Conservation (phyloP, 345 rosid species). For the Lepidium didymum region DNA sequence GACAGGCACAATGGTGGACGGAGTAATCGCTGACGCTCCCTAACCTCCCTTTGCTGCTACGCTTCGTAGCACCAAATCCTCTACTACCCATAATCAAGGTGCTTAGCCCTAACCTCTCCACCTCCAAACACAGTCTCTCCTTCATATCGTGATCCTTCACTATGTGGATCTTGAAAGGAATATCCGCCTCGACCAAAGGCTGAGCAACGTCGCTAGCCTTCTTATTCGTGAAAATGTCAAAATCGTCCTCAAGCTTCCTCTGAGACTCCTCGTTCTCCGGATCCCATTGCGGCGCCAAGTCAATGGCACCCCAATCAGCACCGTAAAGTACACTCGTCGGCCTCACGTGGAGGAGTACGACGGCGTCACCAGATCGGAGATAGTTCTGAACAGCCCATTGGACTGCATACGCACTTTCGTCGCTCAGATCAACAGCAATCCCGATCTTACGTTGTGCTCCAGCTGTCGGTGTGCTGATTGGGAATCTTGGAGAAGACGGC, state of each 20-base stretch:
- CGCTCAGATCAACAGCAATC: constrained; percentile 84
- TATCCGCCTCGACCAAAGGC: constrained; percentile 56
- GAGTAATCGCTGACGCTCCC: constrained; percentile 88
- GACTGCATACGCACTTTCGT: constrained; percentile 80
- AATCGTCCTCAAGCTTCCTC: constrained; percentile 70
- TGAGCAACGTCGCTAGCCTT: constrained; percentile 62
- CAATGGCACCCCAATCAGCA: constrained; percentile 86
- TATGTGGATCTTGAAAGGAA: constrained; percentile 72
- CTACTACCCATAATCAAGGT: constrained; percentile 74
- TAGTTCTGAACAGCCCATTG: constrained; percentile 85
- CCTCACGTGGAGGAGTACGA: constrained; percentile 64
- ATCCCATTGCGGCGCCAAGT: constrained; percentile 28
- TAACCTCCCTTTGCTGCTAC: constrained; percentile 46
- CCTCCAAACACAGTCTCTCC: constrained; percentile 83
- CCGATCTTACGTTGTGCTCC: constrained; percentile 68
- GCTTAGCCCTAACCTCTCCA: constrained; percentile 66
- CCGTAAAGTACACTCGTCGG: constrained; percentile 79
- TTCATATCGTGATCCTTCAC: constrained; percentile 91
- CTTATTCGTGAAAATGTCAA: constrained; percentile 50
- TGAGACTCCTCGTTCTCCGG: constrained; percentile 34
- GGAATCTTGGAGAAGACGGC: constrained; percentile 61
- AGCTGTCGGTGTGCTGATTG: constrained; percentile 34
- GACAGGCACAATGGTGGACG: constrained; percentile 80
- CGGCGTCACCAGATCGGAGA: constrained; percentile 77
- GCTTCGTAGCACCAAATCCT: constrained; percentile 63